phyloP scores from a whole-genome alignment of 306 rosid species.

The Sicyos baderoa region DNA sequence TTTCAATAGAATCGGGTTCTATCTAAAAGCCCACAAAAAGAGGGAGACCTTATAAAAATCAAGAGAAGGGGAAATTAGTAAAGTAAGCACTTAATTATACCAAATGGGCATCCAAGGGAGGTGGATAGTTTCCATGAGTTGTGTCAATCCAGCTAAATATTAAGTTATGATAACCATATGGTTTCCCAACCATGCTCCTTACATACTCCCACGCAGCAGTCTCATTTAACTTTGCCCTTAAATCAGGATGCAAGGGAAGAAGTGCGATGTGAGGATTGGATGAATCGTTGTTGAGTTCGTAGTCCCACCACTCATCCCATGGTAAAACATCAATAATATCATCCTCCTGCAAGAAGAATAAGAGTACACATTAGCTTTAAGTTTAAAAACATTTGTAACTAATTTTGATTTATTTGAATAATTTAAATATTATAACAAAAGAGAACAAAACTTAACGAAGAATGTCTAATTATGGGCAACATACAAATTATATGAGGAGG shows the following conservation, averaged over 20 bases:
- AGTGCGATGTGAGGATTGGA: constrained; percentile 88
- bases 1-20: no score
- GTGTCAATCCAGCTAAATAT: constrained; percentile 99
- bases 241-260: constrained; percentile 82
- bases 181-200: constrained; percentile 68
- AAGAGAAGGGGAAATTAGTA: no score
- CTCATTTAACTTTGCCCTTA: constrained; percentile 74
- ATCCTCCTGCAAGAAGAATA: constrained; percentile 58
- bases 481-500: not conserved
- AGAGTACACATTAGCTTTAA: not conserved
- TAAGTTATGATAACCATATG: constrained; percentile 94
- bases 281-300: constrained; percentile 68
- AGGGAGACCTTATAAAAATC: no score
- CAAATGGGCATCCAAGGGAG: constrained; percentile 93
- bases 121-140: constrained; percentile 62
- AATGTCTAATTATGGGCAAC: not conserved
- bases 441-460: not conserved
- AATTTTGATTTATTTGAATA: not conserved
- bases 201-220: constrained; percentile 99
- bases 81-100: constrained; percentile 26
- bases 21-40: no score
- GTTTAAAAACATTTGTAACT: not conserved
- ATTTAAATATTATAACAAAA: not conserved
- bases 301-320: constrained; percentile 99
- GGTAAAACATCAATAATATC: constrained; percentile 70